These are phyloP conservation scores for Corymbia calophylla DNA, from an alignment of 441 rosid genomes.

Conservation along the genomic window DNA sequence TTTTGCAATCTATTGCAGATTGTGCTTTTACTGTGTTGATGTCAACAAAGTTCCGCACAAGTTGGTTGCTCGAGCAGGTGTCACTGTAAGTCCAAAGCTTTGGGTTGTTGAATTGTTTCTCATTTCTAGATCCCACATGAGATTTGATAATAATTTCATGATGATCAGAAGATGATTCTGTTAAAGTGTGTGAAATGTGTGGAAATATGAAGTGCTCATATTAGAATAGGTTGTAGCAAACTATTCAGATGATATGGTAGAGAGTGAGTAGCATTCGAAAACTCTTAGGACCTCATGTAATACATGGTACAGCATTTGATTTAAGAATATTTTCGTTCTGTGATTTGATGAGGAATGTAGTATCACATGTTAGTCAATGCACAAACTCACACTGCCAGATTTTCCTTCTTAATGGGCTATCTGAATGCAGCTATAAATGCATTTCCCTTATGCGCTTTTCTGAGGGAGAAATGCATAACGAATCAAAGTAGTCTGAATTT, in stretches of 20 bases:
- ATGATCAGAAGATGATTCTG: neutral
- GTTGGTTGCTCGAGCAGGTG: slow-evolving; percentile 72
- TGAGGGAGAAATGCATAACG: neutral
- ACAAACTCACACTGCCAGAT: neutral
- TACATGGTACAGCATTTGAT: neutral
- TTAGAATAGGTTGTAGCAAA: neutral
- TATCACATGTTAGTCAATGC: neutral
- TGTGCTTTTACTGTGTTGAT: slow-evolving; percentile 66
- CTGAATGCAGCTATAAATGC: neutral
- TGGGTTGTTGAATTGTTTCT: neutral
- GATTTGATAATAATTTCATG: neutral
- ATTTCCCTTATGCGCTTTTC: neutral
- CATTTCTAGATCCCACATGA: neutral
- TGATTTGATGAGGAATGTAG: neutral
- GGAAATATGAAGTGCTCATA: neutral
- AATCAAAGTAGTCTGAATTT: neutral
- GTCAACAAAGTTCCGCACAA: slow-evolving; percentile 75
- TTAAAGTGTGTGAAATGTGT: neutral
- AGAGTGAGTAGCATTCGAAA: neutral
- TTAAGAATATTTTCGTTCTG: neutral
- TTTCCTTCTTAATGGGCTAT: neutral
- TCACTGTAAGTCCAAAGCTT: slow-evolving; percentile 48
- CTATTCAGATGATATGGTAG: neutral
- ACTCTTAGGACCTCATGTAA: neutral
- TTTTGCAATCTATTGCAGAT: slow-evolving; percentile 26